phyloP scores from a whole-genome alignment of 495 filamentous ascomycete genomes.

The Massariosphaeria phaeospora region DNA sequence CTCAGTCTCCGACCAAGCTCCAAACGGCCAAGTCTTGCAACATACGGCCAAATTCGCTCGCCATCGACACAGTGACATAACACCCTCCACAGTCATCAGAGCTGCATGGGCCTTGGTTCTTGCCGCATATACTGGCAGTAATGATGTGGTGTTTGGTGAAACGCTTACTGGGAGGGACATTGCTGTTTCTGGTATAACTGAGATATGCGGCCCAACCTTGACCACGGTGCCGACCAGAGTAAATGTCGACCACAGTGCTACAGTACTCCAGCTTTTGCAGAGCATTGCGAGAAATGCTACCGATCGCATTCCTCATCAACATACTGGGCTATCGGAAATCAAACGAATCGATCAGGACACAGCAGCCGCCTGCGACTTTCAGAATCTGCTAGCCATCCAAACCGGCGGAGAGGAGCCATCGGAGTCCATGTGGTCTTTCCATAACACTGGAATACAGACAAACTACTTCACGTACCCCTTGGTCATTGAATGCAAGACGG shows the following conservation, averaged over 20 bases:
- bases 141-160: constrained; percentile 54
- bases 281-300: constrained; percentile 44
- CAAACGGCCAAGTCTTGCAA: constrained; percentile 2
- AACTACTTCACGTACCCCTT: constrained; percentile 35
- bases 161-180: constrained; percentile 53
- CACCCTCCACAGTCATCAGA: constrained; percentile 48
- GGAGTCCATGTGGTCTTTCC: constrained; percentile 31
- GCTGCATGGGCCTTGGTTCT: constrained; percentile 53
- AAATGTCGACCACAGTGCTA: constrained; percentile 40
- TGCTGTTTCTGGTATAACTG: constrained; percentile 46
- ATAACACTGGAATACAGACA: constrained; percentile 20
- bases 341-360: constrained; percentile 57
- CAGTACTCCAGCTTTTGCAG: constrained; percentile 43
- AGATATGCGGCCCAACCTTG: constrained; percentile 52
- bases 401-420: constrained; percentile 30
- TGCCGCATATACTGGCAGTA: constrained; percentile 43
- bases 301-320: constrained; percentile 50
- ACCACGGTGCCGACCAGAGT: constrained; percentile 43
- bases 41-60: constrained; percentile 17
- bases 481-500: constrained; percentile 27
- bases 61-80: constrained; percentile 33
- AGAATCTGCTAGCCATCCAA: constrained; percentile 56
- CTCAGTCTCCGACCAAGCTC: background rate
- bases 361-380: constrained; percentile 59
- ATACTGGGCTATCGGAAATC: constrained; percentile 62